Base-by-base conservation (phyloP, 108 stramenopile species). In the Skeletonema grethae region DNA sequence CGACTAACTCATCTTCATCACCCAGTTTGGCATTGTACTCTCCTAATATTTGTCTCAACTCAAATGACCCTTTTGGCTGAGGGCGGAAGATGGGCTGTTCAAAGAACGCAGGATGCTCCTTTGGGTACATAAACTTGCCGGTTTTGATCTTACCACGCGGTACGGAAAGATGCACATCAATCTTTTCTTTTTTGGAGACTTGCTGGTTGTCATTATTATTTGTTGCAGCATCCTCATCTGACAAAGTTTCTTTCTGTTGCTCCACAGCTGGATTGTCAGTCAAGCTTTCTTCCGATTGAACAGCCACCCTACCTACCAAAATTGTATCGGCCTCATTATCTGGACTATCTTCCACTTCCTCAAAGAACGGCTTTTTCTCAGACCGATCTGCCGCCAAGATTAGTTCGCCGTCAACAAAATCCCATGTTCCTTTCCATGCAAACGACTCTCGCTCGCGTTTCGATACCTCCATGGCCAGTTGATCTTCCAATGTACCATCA, bases 361-460 rank as follows among this genome's bases (percentile, higher is more conserved):
- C 57, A 57, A 61, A 59, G 61, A 80, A 80, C 1, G 73, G 69
- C 32, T 74, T 74, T 69, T 85, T 78, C 55, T 82, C 75, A 20
- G 87, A 79, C 35, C 91, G 81, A 80, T 93, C 92, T 34, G 92
- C 87, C 5, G 92, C 92, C 20, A 93, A 75, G 56, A 93, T 88
- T 7, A 93, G 82, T 55, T 86, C 88, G 0, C 90, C 92, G 65
- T 90, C 92, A 2, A 86, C 65, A 60, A 80, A 87, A 55, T 88
- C 88, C 92, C 92, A 93, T 1, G 79, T 85, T 9, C 92, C 90
- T 72, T 88, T 85, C 65, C 68, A 67, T 35, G 57, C 83, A 77
- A 76, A 88, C 36, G 55, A 73, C 67, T 61, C 75, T 43, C 46
- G 58, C 69, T 74, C 72, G 32, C 72, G 70, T 46, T 58, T 74